These are phyloP conservation scores for Trichoderma lentiforme DNA, from an alignment of 2,329 filamentous ascomycete genomes.

Conservation along the genomic window DNA sequence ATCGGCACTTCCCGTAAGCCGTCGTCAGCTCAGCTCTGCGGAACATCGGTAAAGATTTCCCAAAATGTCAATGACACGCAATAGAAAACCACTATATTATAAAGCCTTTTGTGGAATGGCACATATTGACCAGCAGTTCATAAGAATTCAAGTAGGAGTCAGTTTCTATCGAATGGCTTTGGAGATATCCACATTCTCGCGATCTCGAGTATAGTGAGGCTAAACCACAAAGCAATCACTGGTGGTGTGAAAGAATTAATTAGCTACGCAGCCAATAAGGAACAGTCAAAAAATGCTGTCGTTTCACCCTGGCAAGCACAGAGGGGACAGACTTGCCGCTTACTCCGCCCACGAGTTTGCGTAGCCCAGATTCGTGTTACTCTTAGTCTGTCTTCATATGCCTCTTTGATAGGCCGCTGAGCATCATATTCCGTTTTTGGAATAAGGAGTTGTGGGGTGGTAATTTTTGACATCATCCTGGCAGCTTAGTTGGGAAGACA, in stretches of 20 bases:
- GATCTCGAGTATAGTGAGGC: rapidly evolving
- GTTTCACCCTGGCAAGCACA: neutral
- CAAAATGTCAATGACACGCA: neutral
- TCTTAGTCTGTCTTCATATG: neutral
- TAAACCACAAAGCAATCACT: neutral
- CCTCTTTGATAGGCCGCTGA: neutral
- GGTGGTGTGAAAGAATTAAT: no score
- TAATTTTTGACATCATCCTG: neutral
- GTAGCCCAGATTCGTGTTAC: neutral
- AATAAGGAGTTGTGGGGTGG: neutral
- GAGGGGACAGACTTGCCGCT: neutral
- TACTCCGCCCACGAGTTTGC: neutral
- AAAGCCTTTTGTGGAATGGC: no score
- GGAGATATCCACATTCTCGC: neutral
- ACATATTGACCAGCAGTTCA: neutral
- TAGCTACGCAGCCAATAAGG: neutral
- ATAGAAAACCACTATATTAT: neutral
- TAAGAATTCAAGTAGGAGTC: neutral
- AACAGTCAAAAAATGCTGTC: neutral
- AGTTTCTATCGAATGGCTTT: neutral
- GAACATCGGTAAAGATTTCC: neutral
- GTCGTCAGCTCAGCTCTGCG: neutral
- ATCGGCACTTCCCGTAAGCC: neutral
- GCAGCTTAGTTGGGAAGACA: neutral
- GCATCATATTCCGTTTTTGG: neutral